Evolutionary conservation across 169 alveolate genomes (phyloP), one percentile per base, ranked within the genome.

Genomic region (Blepharisma undulans): DNA sequence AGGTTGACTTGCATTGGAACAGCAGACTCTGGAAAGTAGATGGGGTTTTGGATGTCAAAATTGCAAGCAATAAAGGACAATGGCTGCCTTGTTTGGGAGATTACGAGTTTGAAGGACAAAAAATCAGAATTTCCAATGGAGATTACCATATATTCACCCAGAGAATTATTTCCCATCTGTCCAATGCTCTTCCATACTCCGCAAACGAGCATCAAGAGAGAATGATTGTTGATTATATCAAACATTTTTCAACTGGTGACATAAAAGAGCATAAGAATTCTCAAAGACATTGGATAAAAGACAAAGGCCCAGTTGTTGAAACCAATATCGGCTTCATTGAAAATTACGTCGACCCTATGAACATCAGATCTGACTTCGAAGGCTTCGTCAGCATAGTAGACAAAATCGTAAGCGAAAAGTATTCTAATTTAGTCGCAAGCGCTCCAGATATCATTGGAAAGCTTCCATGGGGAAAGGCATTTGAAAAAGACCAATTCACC

Each of bases 391-490:
- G 97, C 48, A 89, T 96, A 30, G 97, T 95, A 8, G 95, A 96
- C 91, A 92, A 96, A 78, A 93, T 89, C 14, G 93, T 92, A 22
- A 92, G 96, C 4, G 87, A 60, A n/a, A 92, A 89, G 78, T 92
- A 94, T 66, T 72, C 91, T n/a, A 71, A 89, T 36, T 81, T 96
- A 30, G 98, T 96, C 12, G 77, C 88, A 2, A 90, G 92, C 48
- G 98, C 98, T 72, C 96, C 89, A 82, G 84, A 89, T 19, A 79
- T 96, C 14, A 90, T 96, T n/a, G 79, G 92, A 32, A 71, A 92
- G 33, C 93, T 96, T n/a, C 98, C 98, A 10, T 96, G 98, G 98
- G 92, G 95, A 8, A 94, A 92, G 76, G 95, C 94, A 19, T 96
- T 94, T 59, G 98, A 96, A 88, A 95, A 95, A 30, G 96, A 94